Evolutionary conservation across 129 eudicot species (phyloP), one percentile per base, ranked within the genome.

Genomic region (Scalesia atractyloides): DNA sequence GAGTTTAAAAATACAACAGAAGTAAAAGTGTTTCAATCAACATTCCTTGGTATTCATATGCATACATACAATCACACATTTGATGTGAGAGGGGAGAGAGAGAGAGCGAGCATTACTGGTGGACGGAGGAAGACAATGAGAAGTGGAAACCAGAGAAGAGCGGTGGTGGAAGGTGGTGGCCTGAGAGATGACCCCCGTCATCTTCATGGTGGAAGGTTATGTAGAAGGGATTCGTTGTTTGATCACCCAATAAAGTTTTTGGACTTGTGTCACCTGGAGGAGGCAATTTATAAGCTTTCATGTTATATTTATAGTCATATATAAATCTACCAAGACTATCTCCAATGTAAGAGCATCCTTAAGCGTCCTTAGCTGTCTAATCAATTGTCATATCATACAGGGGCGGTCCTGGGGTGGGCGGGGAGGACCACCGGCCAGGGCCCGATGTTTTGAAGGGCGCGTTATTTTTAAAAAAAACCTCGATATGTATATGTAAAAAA

Each of bases 161-260:
- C 30, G 41, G 68, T 30, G 73, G 59, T 75, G 74, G 71, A 72
- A 46, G 68, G 70, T 5, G 67, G 75, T 16, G 80, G 73, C 11
- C 16, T 71, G 78, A 69, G 84, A 50, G 58, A 63, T 51, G 68
- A 73, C n/a, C 17, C 8, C 46, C 13, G 67, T 33, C 9, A 72
- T 62, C 56, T 60, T 52, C 58, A 60, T 69, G 66, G 62, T 30
- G 4, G 30, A 24, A 9, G 73, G 20, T 34, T 26, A 30, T 41
- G 48, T 39, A 39, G 34, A 30, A 3, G 34, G 34, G 34, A 30
- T 30, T 30, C 3, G 34, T 30, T 30, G 34, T 30, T 30, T 30
- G 34, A 30, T 30, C 10, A 41, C 53, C n/a, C 52, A 53, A n/a
- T 17, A 50, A 37, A 47, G 61, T 81, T 56, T 30, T 41, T 12